phyloP scores from a whole-genome alignment of 768 basidiomycete species.

The Collybia sp. region DNA sequence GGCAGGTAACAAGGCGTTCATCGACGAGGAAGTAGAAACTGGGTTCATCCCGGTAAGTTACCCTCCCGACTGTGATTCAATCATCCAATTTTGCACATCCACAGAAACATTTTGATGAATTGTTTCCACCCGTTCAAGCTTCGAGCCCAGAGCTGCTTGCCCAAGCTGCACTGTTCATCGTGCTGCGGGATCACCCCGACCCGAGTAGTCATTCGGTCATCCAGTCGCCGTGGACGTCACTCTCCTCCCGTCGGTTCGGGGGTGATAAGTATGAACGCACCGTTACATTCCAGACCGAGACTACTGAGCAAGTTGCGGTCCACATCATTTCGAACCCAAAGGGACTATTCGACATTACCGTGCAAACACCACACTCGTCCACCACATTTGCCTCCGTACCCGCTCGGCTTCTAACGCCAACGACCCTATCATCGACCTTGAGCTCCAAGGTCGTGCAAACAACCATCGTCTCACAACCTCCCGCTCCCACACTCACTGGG shows the following conservation, averaged over 20 bases:
- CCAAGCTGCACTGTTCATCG: constrained; percentile 75
- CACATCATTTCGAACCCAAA: constrained; percentile 28
- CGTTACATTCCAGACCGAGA: constrained; percentile 59
- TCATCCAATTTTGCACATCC: background rate
- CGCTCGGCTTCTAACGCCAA: constrained; percentile 51
- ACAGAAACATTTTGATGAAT: constrained; percentile 76
- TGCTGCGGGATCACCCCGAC: constrained; percentile 53
- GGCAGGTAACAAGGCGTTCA: constrained; percentile 74
- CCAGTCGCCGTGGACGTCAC: constrained; percentile 62
- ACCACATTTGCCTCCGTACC: constrained; percentile 44
- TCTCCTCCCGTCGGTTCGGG: constrained; percentile 74
- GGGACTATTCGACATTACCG: constrained; percentile 50
- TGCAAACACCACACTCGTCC: constrained; percentile 26
- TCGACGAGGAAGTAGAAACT: constrained; percentile 80
- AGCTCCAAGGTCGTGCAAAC: constrained; percentile 42
- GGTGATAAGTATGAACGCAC: constrained; percentile 64
- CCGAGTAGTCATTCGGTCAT: constrained; percentile 12
- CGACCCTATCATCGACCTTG: constrained; percentile 50
- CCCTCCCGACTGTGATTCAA: background rate
- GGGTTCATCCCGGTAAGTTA: constrained; percentile 78
- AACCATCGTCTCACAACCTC: constrained; percentile 74
- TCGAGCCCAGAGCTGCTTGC: constrained; percentile 65
- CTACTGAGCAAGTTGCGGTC: constrained; percentile 35
- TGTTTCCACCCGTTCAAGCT: constrained; percentile 66
- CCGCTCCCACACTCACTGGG: constrained; percentile 46